phyloP scores from a whole-genome alignment of 2,329 filamentous ascomycete genomes.

The Fusarium sp. region DNA sequence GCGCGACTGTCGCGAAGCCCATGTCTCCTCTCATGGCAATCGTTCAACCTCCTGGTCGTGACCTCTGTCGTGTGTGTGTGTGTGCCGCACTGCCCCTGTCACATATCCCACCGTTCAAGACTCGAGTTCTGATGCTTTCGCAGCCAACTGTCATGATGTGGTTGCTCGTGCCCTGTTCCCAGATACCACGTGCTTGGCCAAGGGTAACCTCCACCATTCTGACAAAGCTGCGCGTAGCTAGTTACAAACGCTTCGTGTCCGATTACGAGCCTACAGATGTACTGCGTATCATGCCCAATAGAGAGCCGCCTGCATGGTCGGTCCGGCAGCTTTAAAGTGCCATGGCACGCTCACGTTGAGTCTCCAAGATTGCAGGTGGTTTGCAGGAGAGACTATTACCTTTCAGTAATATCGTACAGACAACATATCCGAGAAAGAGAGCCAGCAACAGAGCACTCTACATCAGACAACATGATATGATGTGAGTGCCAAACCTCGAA shows the following conservation, averaged over 20 bases:
- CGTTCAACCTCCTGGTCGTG: not conserved
- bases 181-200: slow-evolving; percentile 32
- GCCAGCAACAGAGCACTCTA: not conserved
- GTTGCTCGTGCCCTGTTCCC: slow-evolving; percentile 33
- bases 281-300: not conserved
- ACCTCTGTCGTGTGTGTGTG: not conserved
- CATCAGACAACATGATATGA: not conserved
- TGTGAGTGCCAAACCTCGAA: not conserved
- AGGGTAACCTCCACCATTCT: not conserved
- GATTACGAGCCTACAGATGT: not conserved
- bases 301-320: not conserved
- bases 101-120: slow-evolving; percentile 8
- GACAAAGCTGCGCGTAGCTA: slow-evolving; percentile 11
- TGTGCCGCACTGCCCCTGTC: slow-evolving; percentile 3
- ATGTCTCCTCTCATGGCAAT: not conserved
- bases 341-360: not conserved
- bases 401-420: not conserved
- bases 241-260: slow-evolving; percentile 7
- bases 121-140: not conserved
- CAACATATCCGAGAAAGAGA: not conserved
- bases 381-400: not conserved
- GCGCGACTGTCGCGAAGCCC: not conserved
- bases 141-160: not conserved
- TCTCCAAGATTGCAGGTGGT: not conserved
- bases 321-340: not conserved